phyloP scores from a whole-genome alignment of 2,329 filamentous ascomycete genomes.

The Westerdykella ornata region DNA sequence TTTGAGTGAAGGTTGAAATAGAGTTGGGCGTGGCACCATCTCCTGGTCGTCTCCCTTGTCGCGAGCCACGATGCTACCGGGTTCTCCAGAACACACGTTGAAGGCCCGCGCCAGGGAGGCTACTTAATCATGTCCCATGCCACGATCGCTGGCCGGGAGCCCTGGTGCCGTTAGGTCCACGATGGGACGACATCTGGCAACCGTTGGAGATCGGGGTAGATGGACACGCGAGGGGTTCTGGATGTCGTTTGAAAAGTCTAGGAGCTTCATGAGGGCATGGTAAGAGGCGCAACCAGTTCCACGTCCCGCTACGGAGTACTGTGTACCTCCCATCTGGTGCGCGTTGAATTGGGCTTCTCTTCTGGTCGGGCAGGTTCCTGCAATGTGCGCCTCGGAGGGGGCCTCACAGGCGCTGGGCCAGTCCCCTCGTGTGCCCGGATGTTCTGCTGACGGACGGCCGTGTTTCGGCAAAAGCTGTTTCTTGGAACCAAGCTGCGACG shows the following conservation, averaged over 20 bases:
- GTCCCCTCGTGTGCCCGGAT: background rate
- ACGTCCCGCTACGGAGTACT: too few relatives aligned
- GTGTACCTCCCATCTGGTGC: background rate
- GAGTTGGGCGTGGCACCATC: constrained; percentile 32
- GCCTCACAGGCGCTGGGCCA: too few relatives aligned
- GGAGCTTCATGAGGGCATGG: too few relatives aligned
- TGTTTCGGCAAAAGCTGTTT: constrained; percentile 7
- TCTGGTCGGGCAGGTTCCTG: background rate
- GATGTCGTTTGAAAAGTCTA: too few relatives aligned
- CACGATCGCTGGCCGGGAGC: constrained; percentile 30
- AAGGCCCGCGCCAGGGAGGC: constrained; percentile 31
- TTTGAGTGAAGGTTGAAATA: constrained; percentile 25
- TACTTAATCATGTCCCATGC: constrained; percentile 35
- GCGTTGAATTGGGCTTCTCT: background rate
- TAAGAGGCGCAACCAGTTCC: too few relatives aligned
- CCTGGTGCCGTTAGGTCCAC: constrained; percentile 3
- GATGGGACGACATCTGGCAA: constrained; percentile 12
- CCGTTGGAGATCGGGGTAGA: too few relatives aligned
- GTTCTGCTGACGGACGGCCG: background rate
- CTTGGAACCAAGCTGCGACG: constrained; percentile 2
- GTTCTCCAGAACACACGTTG: constrained; percentile 31
- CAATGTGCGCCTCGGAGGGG: too few relatives aligned
- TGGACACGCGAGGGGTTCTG: too few relatives aligned
- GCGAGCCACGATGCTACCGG: constrained; percentile 27
- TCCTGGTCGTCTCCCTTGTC: constrained; percentile 35